Evolutionary conservation across 768 basidiomycete species (phyloP), one percentile per base, ranked within the genome.

Genomic region (Suillus cothurnatus): DNA sequence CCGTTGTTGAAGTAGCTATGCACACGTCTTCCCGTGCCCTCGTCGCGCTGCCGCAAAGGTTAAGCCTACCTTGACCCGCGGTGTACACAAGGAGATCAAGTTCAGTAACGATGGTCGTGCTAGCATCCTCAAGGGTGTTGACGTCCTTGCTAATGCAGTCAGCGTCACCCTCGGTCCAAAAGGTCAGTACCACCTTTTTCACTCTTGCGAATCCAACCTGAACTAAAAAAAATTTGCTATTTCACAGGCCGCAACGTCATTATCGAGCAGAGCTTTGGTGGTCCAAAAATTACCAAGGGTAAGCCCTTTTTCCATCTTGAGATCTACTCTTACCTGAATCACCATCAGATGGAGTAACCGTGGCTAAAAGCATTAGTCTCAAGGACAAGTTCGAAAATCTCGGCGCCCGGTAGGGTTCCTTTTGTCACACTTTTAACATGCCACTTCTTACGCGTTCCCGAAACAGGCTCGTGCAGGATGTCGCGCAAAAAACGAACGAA

Each of bases 361-460:
- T 99, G 45, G 97, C 97, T 65, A 99, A 98, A 84, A 83, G 94
- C 43, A 94, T 99, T 71, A 83, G 88, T 6, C 86, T 99, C 71
- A 89, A 98, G 81, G 95, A 98, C 88, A 97, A 96, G 80, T 98
- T 99, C 74, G 94, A 98, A 85, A 98, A 98, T 84, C 92, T 99
- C 64, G 95, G 96, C 74, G 95, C 96, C 73, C 92, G 95, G 94
- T 96, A 79, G 70, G 70, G 89, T 76, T 9, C 45, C 68, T 61
- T 8, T n/a, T 8, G n/a, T 57, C 19, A 19, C 31, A 55, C 17
- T 14, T 3, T 47, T 1, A 65, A 28, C 11, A 11, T 9, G 26
- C 21, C 17, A 47, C 38, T 67, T 56, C 45, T 56, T 47, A 50
- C 34, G 39, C 69, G 73, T 19, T 9, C 21, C 21, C 21, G 3